phyloP scores from a whole-genome alignment of 2,329 filamentous ascomycete genomes.

The Ustulina deusta region DNA sequence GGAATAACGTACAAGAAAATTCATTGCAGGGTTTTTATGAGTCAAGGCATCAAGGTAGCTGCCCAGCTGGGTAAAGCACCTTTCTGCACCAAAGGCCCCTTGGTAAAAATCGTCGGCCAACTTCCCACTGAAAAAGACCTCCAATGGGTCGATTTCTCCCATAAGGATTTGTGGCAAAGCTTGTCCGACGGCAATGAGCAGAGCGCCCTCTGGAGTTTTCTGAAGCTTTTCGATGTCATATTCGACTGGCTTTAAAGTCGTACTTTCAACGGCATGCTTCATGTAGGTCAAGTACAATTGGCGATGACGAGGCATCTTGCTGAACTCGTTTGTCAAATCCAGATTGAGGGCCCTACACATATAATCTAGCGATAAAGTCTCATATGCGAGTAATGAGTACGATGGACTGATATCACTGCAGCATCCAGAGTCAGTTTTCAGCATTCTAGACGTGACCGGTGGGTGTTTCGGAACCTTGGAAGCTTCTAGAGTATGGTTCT shows the following conservation, averaged over 20 bases:
- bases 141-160: conserved; percentile 42
- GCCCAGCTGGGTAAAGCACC: conserved; percentile 38
- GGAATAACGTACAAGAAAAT: conserved; percentile 37
- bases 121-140: conserved; percentile 38
- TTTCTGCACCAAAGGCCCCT: conserved; percentile 36
- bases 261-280: conserved; percentile 33
- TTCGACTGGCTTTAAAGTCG: conserved; percentile 19
- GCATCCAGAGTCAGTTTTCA: not conserved
- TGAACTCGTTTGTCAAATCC: conserved; percentile 14
- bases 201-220: conserved; percentile 38
- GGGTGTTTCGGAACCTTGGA: not conserved
- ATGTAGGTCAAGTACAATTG: conserved; percentile 34
- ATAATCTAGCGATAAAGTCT: conserved; percentile 33
- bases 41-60: conserved; percentile 38
- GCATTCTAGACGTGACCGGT: not conserved
- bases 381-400: conserved; percentile 33
- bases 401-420: conserved; percentile 15
- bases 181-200: conserved; percentile 40
- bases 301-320: conserved; percentile 32
- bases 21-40: conserved; percentile 36
- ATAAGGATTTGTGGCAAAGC: conserved; percentile 39
- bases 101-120: conserved; percentile 41
- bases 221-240: conserved; percentile 35
- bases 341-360: conserved; percentile 31
- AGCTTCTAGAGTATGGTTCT: not conserved